Base-by-base conservation (phyloP, 1,284 basidiomycete species). In the Ustilago xerochloae region DNA sequence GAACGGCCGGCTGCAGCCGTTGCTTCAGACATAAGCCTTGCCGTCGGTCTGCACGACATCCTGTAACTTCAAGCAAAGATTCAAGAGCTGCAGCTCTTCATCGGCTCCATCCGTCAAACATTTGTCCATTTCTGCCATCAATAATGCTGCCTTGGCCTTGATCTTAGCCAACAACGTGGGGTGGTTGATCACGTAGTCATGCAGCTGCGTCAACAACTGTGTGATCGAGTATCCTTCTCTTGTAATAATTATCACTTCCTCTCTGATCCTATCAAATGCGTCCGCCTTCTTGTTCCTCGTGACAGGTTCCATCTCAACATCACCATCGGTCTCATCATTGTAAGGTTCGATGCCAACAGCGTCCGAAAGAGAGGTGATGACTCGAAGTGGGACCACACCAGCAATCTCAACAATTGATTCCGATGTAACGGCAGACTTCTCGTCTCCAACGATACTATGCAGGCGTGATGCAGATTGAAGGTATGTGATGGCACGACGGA, bases 401-500 rank as follows among this genome's bases (percentile, higher is more conserved):
- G 96, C 96, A 60, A 99, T 99, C 85, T 99, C 97, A 85, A 97
- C 93, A 18, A 99, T 92, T 7, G 86, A 87, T 4, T 62, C 66
- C 2, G 70, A 62, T 1, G 75, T 64, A 59, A 78, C 56, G 12
- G 65, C 62, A 9, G 63, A 52, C 15, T 64, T 57, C 2, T 58
- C 61, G 26, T 69, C 67, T 6, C 70, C 63, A 1, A 57, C 38
- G 33, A 67, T 53, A 46, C 65, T 63, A 41, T 79, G 81, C 2
- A 99, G 87, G 29, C 96, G 90, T 46, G 93, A 91, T 4, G 95
- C 95, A 8, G 95, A 97, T 84, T 99, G 97, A 5, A 99, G 88
- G 85, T 97, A 99, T 13, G 96, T 99, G 85, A 99, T 99, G n/a
- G 96, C 92, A 56, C 97, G 92, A 48, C 97, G 91, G 52, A 99